Conservation (phyloP, 202 grass and related monocot species). For the Bolboschoenoplectus hybrid region DNA sequence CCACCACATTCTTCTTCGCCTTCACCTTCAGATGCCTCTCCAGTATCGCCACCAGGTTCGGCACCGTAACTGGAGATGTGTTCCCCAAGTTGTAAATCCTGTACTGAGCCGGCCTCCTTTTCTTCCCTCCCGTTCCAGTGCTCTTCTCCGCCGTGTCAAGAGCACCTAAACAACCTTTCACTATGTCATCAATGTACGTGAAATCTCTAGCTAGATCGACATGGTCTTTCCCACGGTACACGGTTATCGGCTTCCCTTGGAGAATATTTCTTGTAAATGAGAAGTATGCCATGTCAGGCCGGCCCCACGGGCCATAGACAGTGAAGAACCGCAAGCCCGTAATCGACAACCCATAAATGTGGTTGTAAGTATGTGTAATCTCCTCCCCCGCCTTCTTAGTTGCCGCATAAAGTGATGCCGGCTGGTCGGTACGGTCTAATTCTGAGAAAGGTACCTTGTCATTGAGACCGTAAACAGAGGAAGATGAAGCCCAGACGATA, state of each 20-base stretch:
- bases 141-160: conserved; percentile 71
- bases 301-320: conserved; percentile 73
- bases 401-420: conserved; percentile 80
- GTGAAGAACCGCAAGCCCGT: conserved; percentile 88
- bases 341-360: conserved; percentile 85
- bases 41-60: conserved; percentile 65
- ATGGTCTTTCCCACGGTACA: conserved; percentile 68
- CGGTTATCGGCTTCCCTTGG: conserved; percentile 79
- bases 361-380: conserved; percentile 91
- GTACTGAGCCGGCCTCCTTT: conserved; percentile 68
- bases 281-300: conserved; percentile 94
- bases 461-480: conserved; percentile 89
- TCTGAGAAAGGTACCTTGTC: conserved; percentile 81
- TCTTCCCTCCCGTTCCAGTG: conserved; percentile 74
- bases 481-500: conserved; percentile 74
- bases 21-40: conserved; percentile 71
- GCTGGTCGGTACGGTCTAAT: conserved; percentile 62
- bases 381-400: conserved; percentile 96
- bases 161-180: conserved; percentile 67
- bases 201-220: conserved; percentile 75
- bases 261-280: conserved; percentile 88
- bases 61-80: conserved; percentile 78
- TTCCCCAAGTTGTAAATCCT: conserved; percentile 91
- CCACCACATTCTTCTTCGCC: conserved; percentile 73
- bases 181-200: conserved; percentile 94